These are phyloP conservation scores for Tuctoria greenei DNA, from an alignment of 176 grass and related monocot species.

Conservation along the genomic window DNA sequence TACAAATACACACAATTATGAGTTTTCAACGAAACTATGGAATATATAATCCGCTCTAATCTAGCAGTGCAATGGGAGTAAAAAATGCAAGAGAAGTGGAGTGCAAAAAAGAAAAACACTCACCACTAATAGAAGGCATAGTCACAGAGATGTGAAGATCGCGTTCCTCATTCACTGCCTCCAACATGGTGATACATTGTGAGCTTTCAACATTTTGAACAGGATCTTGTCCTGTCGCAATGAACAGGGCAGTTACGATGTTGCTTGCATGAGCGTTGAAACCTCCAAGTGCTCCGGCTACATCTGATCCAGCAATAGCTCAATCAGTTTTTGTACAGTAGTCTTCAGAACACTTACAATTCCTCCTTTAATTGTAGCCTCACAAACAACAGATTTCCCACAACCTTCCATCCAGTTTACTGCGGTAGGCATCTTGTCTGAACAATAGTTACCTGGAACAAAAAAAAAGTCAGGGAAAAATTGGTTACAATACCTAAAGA, in stretches of 20 bases:
- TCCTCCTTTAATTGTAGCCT: slow-evolving; percentile 63
- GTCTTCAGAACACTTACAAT: slow-evolving; percentile 67
- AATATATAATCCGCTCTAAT: background rate
- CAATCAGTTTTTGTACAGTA: slow-evolving; percentile 55
- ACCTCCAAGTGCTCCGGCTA: too few relatives aligned
- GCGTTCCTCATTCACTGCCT: slow-evolving; percentile 53
- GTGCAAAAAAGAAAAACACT: background rate
- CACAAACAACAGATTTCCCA: slow-evolving; percentile 81
- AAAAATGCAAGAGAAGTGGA: too few relatives aligned
- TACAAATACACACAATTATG: too few relatives aligned
- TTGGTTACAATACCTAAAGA: too few relatives aligned
- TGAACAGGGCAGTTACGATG: slow-evolving; percentile 68
- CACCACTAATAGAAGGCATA: slow-evolving; percentile 87
- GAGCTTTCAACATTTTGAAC: slow-evolving; percentile 92
- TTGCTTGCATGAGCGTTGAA: slow-evolving; percentile 93
- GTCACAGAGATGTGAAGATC: slow-evolving; percentile 81
- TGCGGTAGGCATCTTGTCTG: slow-evolving; percentile 76
- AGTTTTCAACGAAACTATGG: background rate
- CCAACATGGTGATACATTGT: slow-evolving; percentile 80
- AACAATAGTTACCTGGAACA: slow-evolving; percentile 68
- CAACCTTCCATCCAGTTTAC: slow-evolving; percentile 85
- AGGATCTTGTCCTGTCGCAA: slow-evolving; percentile 83
- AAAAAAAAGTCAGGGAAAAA: background rate
- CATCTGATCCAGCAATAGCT: too few relatives aligned
- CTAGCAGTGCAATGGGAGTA: too few relatives aligned